Evolutionary conservation across 768 basidiomycete genomes (phyloP).

Genomic region (Boletus rufocinnamomeus): DNA sequence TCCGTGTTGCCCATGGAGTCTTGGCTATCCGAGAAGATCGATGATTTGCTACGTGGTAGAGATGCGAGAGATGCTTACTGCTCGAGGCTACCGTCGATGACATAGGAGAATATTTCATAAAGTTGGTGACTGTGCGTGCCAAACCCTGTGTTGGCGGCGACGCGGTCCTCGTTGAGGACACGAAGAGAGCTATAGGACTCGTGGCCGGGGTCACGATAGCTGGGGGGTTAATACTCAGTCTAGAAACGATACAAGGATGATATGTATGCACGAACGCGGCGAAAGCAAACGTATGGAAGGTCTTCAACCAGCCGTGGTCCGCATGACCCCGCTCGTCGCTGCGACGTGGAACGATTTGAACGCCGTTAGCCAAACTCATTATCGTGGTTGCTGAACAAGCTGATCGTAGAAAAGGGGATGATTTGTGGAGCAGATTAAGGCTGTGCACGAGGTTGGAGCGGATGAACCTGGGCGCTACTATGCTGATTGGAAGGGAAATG

Average conservation of each 20-base stretch:
- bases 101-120: slow-evolving; percentile 91
- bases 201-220: slow-evolving; percentile 62
- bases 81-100: slow-evolving; percentile 76
- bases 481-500: slow-evolving; percentile 7
- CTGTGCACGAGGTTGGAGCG: slow-evolving; percentile 3
- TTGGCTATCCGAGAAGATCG: slow-evolving; percentile 47
- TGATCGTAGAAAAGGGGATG: slow-evolving; percentile 1
- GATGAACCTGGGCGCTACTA: not conserved
- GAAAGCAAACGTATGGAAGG: slow-evolving; percentile 84
- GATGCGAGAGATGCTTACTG: slow-evolving; percentile 53
- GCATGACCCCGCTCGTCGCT: slow-evolving; percentile 70
- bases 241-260: slow-evolving; percentile 21
- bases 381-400: not conserved
- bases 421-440: not conserved
- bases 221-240: slow-evolving; percentile 20
- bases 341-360: slow-evolving; percentile 51
- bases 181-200: slow-evolving; percentile 72
- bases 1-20: slow-evolving; percentile 94
- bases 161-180: slow-evolving; percentile 94
- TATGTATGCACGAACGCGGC: slow-evolving; percentile 48
- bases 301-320: slow-evolving; percentile 86
- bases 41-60: not conserved
- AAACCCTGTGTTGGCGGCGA: slow-evolving; percentile 74
- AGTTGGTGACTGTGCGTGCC: slow-evolving; percentile 82
- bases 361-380: slow-evolving; percentile 19